Base-by-base conservation (phyloP, 176 grass and related monocot genomes). In the Bothriochloa decipiens region DNA sequence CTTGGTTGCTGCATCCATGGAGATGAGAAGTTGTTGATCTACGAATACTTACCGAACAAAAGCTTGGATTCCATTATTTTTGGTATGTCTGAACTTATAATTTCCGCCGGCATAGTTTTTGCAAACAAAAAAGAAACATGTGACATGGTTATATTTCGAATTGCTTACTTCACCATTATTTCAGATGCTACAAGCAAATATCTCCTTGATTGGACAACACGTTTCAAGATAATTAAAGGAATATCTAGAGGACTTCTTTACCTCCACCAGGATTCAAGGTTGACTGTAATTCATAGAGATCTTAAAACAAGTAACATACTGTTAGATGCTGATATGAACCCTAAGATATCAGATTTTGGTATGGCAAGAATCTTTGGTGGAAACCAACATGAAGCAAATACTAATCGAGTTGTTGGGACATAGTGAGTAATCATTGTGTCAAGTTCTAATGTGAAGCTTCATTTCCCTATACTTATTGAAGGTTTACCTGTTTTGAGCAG, bases 301-400 rank as follows among this genome's bases (percentile, higher is more conserved):
- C 75, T 89, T 5, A 92, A 90, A 66, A 11, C 92, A 29, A 86
- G 88, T 66, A 94, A 91, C 65, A 63, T 93, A 16, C 58, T 93
- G 26, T 72, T 93, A 16, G 91, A 91, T 64, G 35, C 4, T 0
- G 68, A 88, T 4, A 85, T 93, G 78, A 93, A 32, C 10, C 82
- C 88, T 8, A 93, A 93, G 47, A 93, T 93, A 79, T 93, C 91
- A 0, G 88, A 90, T 77, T 90, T 93, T 22, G 88, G 91, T 11
- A 88, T 88, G 72, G 88, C 79, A 65, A 88, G 88, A 74, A 90
- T 90, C 3, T 90, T 93, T 79, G 84, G 85, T 18, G 78, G 75
- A 1, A 71, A 90, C 55, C 66, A 93, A 36, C 42, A 52, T 36
- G 18, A 79, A 39, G 85, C 63, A 80, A 91, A 52, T 6, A 93